Conservation (phyloP, 169 alveolate genomes). For the Plasmodium knowlesi region DNA sequence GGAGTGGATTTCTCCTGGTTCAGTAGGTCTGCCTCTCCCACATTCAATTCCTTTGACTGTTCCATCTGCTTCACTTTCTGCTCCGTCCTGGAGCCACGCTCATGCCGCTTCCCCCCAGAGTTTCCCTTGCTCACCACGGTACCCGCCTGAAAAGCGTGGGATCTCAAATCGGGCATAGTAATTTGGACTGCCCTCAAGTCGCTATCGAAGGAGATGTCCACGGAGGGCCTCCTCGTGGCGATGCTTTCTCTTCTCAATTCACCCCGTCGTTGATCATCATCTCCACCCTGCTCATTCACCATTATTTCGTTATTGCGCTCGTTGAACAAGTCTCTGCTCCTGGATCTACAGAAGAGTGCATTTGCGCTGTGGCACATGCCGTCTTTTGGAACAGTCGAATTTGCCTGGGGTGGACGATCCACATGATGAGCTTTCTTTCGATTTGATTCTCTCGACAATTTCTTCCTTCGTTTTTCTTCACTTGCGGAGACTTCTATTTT, state of each 20-base stretch:
- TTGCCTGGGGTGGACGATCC: not conserved
- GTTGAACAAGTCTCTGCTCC: not conserved
- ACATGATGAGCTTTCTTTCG: not conserved
- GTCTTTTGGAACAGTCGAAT: not conserved
- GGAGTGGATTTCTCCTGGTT: not conserved
- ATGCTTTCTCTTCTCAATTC: not conserved
- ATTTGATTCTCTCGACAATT: not conserved
- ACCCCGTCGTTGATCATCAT: not conserved
- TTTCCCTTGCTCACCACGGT: not conserved
- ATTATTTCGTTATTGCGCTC: not conserved
- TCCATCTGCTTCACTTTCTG: too few species aligned
- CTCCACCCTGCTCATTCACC: not conserved
- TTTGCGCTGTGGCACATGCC: not conserved
- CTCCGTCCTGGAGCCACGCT: not conserved
- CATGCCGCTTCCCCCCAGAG: not conserved
- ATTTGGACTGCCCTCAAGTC: not conserved
- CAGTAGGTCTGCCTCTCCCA: not conserved
- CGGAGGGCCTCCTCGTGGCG: too few species aligned
- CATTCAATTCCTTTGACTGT: too few species aligned
- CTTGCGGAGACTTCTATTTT: not conserved
- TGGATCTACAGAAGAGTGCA: not conserved
- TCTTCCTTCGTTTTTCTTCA: not conserved
- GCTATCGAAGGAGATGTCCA: not conserved
- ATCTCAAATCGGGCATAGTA: not conserved
- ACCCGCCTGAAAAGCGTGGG: not conserved